Evolutionary conservation across 1,284 basidiomycete species (phyloP).

Genomic region (Microbotryum silenes-acaulis): DNA sequence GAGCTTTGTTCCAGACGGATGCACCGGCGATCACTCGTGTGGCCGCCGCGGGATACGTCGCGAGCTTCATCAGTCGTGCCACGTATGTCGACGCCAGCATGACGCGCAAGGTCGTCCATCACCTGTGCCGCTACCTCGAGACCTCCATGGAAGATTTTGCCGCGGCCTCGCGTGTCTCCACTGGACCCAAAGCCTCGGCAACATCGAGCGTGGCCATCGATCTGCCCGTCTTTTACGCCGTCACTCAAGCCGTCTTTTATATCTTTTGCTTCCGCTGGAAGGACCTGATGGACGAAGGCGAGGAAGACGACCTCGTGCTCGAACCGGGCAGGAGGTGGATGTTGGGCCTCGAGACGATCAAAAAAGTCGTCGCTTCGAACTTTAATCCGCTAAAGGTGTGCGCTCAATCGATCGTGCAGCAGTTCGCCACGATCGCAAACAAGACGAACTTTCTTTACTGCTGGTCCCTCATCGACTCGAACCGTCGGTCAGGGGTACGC

Average conservation of each 20-base stretch:
- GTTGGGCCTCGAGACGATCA: conserved; percentile 66
- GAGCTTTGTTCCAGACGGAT: conserved; percentile 62
- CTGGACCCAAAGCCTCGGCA: conserved; percentile 38
- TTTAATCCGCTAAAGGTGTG: conserved; percentile 92
- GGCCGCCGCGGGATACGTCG: conserved; percentile 85
- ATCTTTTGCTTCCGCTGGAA: conserved; percentile 98
- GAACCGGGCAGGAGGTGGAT: conserved; percentile 62
- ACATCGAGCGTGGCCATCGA: conserved; percentile 8
- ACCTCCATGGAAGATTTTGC: conserved; percentile 66
- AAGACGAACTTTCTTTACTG: conserved; percentile 90
- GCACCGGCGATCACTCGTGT: conserved; percentile 68
- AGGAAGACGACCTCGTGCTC: conserved; percentile 44
- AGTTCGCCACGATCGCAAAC: conserved; percentile 91
- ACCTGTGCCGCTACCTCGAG: conserved; percentile 76
- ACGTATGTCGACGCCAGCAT: conserved; percentile 70
- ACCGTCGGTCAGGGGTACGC: conserved; percentile 41
- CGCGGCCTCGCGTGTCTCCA: conserved; percentile 21
- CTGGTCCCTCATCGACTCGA: conserved; percentile 84
- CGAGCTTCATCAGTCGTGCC: conserved; percentile 85
- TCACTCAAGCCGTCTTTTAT: conserved; percentile 85
- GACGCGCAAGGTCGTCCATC: conserved; percentile 65
- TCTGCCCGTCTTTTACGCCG: conserved; percentile 75
- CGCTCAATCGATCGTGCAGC: conserved; percentile 78
- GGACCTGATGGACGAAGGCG: conserved; percentile 57
- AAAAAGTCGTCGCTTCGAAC: conserved; percentile 69